phyloP scores from a whole-genome alignment of 179 eudicot species.

The Silene vulgaris region DNA sequence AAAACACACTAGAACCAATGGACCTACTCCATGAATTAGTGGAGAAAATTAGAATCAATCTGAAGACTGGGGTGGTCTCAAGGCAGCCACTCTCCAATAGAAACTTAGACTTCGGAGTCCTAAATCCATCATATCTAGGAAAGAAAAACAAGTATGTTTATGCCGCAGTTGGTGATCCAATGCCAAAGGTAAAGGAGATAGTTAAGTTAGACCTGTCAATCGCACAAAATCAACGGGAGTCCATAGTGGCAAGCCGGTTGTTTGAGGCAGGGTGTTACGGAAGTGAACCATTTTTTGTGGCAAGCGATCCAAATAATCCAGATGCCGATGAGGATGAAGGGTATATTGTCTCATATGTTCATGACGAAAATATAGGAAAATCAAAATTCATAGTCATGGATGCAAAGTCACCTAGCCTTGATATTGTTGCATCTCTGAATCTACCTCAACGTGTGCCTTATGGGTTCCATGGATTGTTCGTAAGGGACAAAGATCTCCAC shows the following conservation, averaged over 20 bases:
- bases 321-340: constrained; percentile 31
- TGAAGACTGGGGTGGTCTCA: constrained; percentile 41
- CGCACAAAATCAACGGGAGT: constrained; percentile 31
- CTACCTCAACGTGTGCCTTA: constrained; percentile 32
- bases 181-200: constrained; percentile 53
- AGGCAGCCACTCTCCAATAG: constrained; percentile 42
- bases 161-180: constrained; percentile 47
- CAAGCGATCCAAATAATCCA: constrained; percentile 20
- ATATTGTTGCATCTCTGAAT: constrained; percentile 26
- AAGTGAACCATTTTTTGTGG: constrained; percentile 33
- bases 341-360: constrained; percentile 26
- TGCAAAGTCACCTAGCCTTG: constrained; percentile 31
- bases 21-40: constrained; percentile 43
- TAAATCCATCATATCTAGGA: constrained; percentile 49
- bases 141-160: constrained; percentile 52
- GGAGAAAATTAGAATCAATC: constrained; percentile 49
- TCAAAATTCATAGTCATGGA: constrained; percentile 33
- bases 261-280: constrained; percentile 40
- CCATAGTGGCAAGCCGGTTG: constrained; percentile 47
- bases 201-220: constrained; percentile 55
- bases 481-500: constrained; percentile 10
- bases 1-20: constrained; percentile 45
- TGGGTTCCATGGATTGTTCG: constrained; percentile 26
- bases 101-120: constrained; percentile 55
- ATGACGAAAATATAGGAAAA: constrained; percentile 24